Evolutionary conservation across 176 grass and related monocot genomes (phyloP), one percentile per base, ranked within the genome.

Genomic region (Leersia perrieri): DNA sequence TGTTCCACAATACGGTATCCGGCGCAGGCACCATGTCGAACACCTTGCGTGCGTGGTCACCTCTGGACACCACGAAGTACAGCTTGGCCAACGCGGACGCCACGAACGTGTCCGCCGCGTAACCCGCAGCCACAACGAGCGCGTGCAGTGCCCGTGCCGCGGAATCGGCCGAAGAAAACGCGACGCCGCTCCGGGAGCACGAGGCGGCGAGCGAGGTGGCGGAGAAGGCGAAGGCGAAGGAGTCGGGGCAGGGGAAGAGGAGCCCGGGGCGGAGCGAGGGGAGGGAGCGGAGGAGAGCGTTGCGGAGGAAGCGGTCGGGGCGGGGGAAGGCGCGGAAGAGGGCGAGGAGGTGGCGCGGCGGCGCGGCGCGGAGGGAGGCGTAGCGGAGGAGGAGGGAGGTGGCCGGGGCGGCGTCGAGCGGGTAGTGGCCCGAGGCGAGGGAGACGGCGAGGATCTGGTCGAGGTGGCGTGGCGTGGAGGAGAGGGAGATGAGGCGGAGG

Each of bases 1-100:
- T 85, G 70, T 92, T 97, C 95, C 92, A 94, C 28, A 91, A 30
- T 63, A 94, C 78, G 2, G 83, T 89, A 34, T 97, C 95, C 16
- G 75, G 47, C 1, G 81, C 53, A 3, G 72, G 61, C 95, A 89
- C 91, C 66, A 42, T 75, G 76, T 94, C 95, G 76, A 97, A 92
- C 92, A 94, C 67, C 60, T 85, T 87, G 18, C 70, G 88, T 79
- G 95, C 92, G 42, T 72, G 80, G 1, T 76, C 74, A 29, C 39
- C 47, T 53, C 82, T 84, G 5, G 92, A 89, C 72, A 94, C 73
- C 75, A 86, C 92, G 25, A 41, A 85, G 38, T 94, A 97, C 8
- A 97, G 33, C 76, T 90, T 79, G 20, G 91, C 63, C 31, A 97
- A 72, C 12, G 90, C 83, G 25, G 90, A 94, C 9, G 83, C 90